Percentiles rank a stretch among this genome's conserved stretches.
Evolutionary conservation across 1,284 basidiomycete species (phyloP).

Genomic region (Cryptococcus floricola): DNA sequence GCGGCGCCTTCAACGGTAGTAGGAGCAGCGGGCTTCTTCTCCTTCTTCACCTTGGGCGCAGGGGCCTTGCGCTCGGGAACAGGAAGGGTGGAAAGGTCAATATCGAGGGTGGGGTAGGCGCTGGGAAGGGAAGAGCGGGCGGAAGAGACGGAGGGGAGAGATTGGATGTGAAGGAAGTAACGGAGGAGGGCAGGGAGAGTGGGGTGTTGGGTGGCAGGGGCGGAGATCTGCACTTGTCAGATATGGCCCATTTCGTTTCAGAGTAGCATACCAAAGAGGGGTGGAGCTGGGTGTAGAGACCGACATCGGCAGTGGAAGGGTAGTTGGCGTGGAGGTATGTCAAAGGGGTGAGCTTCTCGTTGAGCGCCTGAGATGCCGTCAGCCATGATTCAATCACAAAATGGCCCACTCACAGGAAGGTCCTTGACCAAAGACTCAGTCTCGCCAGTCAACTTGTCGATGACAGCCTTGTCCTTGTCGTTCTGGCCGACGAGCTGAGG

Average conservation of each 20-base stretch:
- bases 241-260: not conserved
- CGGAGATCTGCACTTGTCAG: constrained; percentile 17
- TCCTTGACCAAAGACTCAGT: constrained; percentile 36
- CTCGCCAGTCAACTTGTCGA: constrained; percentile 35
- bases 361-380: constrained; percentile 57
- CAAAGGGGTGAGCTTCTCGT: constrained; percentile 66
- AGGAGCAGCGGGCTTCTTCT: constrained; percentile 51
- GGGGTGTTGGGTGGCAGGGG: constrained; percentile 61
- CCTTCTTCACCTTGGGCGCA: constrained; percentile 68
- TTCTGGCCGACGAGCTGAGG: constrained; percentile 34
- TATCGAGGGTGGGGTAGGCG: constrained; percentile 58
- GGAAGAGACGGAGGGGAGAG: constrained; percentile 55
- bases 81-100: constrained; percentile 74
- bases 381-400: not conserved
- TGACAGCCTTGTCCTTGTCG: constrained; percentile 41
- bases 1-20: constrained; percentile 23
- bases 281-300: constrained; percentile 76
- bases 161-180: constrained; percentile 91
- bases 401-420: constrained; percentile 31
- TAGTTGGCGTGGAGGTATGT: constrained; percentile 76
- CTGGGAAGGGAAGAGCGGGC: constrained; percentile 45
- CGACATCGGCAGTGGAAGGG: constrained; percentile 80
- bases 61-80: constrained; percentile 67
- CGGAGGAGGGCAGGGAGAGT: constrained; percentile 75
- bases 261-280: constrained; percentile 62